A percentile compares a stretch with the other conserved stretches of the same genome.
Evolutionary conservation across 495 filamentous ascomycete species (phyloP).

Genomic region (Oleoguttula mirabilis): DNA sequence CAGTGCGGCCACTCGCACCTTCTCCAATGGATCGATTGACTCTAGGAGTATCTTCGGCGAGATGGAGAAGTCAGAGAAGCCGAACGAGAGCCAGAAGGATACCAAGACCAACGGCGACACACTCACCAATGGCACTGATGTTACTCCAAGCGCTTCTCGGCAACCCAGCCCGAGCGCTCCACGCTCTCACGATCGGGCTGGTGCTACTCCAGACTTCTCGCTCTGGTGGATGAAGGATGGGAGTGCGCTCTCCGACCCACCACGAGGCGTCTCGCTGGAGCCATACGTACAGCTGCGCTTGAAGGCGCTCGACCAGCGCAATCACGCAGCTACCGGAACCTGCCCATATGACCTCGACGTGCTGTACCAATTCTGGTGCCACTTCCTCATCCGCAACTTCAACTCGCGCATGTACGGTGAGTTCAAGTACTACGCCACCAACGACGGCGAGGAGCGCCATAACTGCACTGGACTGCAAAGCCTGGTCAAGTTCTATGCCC

Average conservation of each 20-base stretch:
- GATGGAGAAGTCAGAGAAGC: conserved; percentile 15
- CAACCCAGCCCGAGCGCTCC: not conserved
- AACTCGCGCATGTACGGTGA: conserved; percentile 69
- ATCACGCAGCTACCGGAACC: conserved; percentile 35
- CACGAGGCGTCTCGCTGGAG: conserved; percentile 38
- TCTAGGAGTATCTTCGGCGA: conserved; percentile 30
- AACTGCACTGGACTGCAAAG: conserved; percentile 41
- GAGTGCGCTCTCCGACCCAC: conserved; percentile 24
- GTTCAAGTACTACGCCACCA: conserved; percentile 57
- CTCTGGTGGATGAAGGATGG: conserved; percentile 40
- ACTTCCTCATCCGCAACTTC: conserved; percentile 64
- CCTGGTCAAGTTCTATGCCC: conserved; percentile 48
- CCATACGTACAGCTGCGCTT: conserved; percentile 43
- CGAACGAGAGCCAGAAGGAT: conserved; percentile 24
- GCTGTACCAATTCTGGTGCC: conserved; percentile 70
- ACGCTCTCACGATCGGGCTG: not conserved
- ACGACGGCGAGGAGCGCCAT: conserved; percentile 44
- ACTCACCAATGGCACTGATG: conserved; percentile 16
- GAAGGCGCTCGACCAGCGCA: conserved; percentile 46
- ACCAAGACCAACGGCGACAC: conserved; percentile 23
- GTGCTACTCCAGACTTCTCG: not conserved
- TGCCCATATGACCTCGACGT: conserved; percentile 49
- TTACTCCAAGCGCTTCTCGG: not conserved
- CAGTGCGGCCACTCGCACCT: conserved; percentile 35
- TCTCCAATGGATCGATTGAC: conserved; percentile 47